phyloP scores from a whole-genome alignment of 768 basidiomycete genomes.

The Agaricus bisporus region DNA sequence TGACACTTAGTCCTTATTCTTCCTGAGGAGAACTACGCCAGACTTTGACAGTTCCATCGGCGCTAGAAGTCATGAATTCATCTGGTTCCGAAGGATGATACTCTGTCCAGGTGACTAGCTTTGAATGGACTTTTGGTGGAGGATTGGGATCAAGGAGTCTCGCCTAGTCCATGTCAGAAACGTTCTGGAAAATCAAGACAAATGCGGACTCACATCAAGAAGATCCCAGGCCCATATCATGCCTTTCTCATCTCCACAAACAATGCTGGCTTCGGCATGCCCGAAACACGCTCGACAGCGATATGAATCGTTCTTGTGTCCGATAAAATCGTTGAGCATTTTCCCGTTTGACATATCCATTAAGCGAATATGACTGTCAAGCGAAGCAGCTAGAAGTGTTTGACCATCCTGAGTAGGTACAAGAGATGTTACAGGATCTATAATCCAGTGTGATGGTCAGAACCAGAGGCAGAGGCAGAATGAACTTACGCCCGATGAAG shows the following conservation, averaged over 20 bases:
- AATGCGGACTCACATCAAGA: conserved; percentile 55
- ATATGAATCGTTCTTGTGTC: conserved; percentile 71
- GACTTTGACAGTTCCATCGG: conserved; percentile 87
- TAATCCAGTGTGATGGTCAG: conserved; percentile 6
- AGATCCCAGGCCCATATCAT: conserved; percentile 91
- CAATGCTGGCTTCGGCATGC: conserved; percentile 71
- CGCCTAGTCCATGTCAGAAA: conserved; percentile 40
- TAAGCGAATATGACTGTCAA: conserved; percentile 80
- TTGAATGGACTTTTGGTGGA: conserved; percentile 74
- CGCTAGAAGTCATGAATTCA: conserved; percentile 86
- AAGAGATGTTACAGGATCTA: conserved; percentile 86
- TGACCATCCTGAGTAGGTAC: conserved; percentile 74
- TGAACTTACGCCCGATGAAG: conserved; percentile 77
- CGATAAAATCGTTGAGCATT: conserved; percentile 78
- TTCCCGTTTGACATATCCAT: conserved; percentile 83
- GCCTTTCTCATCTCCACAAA: conserved; percentile 90
- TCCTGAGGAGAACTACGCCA: conserved; percentile 52
- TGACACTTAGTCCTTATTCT: conserved; percentile 1
- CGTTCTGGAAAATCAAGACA: conserved; percentile 1
- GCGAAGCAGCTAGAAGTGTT: conserved; percentile 74
- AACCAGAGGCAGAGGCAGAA: background rate
- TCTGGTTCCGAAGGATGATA: conserved; percentile 76
- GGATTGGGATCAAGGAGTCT: conserved; percentile 64
- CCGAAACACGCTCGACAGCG: conserved; percentile 80
- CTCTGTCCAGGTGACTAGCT: conserved; percentile 88